Conservation (phyloP, 768 basidiomycete species). For the Brasilioporus rufonigricans region DNA sequence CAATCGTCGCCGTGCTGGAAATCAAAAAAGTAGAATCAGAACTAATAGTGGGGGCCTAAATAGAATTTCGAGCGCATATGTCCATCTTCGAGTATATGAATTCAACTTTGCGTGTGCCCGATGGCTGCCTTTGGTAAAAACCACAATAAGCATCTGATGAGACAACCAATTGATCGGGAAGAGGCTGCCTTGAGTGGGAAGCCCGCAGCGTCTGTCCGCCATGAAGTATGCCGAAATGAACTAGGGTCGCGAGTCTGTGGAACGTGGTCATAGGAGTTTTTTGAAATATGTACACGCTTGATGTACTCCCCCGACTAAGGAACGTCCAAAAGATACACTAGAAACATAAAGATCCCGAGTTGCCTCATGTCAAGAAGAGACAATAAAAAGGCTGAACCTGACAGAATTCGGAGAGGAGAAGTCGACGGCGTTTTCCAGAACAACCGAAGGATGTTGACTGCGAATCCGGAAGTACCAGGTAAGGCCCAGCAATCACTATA, state of each 20-base stretch:
- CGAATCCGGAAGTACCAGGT: slow-evolving; percentile 28
- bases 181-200: slow-evolving; percentile 15
- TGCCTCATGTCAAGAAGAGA: slow-evolving; percentile 3
- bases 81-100: neutral
- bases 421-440: slow-evolving; percentile 24
- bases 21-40: slow-evolving; percentile 2
- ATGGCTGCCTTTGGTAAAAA: slow-evolving; percentile 5
- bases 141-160: neutral
- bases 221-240: slow-evolving; percentile 29
- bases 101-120: neutral
- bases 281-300: slow-evolving; percentile 3
- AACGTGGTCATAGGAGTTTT: slow-evolving; percentile 1
- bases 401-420: slow-evolving; percentile 13
- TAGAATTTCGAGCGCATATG: neutral
- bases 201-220: slow-evolving; percentile 9
- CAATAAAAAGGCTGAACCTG: neutral
- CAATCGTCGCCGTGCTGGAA: neutral
- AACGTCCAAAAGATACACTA: neutral
- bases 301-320: neutral
- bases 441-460: slow-evolving; percentile 21
- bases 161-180: slow-evolving; percentile 16
- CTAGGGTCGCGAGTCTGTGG: slow-evolving; percentile 21
- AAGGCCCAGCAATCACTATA: slow-evolving; percentile 24
- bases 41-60: neutral
- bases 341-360: neutral